Evolutionary conservation across 805 yeast species (phyloP).

Genomic region (Hanseniaspora lindneri): DNA sequence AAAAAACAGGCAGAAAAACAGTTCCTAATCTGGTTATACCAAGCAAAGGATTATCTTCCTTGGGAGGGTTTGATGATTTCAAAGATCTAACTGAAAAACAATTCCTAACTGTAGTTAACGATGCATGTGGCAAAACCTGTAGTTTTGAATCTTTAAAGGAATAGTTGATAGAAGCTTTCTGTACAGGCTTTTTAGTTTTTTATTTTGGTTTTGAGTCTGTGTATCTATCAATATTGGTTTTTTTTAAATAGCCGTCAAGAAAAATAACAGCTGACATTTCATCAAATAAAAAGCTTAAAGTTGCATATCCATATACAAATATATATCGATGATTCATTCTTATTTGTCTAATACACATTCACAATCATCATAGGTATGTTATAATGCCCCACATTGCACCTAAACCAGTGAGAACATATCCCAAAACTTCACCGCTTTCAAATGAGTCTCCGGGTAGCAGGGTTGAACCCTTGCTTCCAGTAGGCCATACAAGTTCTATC

Average conservation of each 20-base stretch:
- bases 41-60: conserved; percentile 44
- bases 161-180: no score
- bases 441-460: conserved; percentile 1
- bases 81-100: conserved; percentile 41
- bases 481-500: background rate
- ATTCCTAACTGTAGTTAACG: conserved; percentile 38
- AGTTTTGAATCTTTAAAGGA: background rate
- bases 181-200: no score
- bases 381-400: conserved; percentile 11
- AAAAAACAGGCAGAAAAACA: conserved; percentile 63
- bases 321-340: background rate
- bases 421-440: conserved; percentile 6
- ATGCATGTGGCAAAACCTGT: conserved; percentile 30
- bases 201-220: no score
- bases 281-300: background rate
- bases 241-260: background rate
- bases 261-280: no score
- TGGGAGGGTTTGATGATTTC: conserved; percentile 88
- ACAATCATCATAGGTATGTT: conserved; percentile 3
- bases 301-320: background rate
- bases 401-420: conserved; percentile 7
- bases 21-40: conserved; percentile 76
- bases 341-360: no score
- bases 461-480: conserved; percentile 1
- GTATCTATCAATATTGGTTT: background rate